phyloP scores from a whole-genome alignment of 345 rosid species.

The Populus nigra region DNA sequence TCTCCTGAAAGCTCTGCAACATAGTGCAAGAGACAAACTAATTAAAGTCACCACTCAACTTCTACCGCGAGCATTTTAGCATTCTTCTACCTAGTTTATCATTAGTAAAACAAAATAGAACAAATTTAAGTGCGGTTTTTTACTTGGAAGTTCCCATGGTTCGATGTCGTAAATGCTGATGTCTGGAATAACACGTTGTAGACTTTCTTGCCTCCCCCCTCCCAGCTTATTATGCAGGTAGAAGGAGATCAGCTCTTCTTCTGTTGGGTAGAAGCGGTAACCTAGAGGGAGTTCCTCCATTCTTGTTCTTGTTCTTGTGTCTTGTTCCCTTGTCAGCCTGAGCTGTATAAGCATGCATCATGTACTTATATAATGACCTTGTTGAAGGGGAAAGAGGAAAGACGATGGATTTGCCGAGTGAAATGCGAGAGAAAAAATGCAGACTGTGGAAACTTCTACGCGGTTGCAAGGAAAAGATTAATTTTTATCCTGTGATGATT shows the following conservation, averaged over 20 bases:
- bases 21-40: conserved; percentile 2
- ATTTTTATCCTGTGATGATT: neutral
- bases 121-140: neutral
- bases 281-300: conserved; percentile 47
- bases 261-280: conserved; percentile 86
- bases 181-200: conserved; percentile 63
- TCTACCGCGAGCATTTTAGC: neutral
- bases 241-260: conserved; percentile 80
- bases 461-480: conserved; percentile 32
- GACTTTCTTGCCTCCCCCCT: conserved; percentile 42
- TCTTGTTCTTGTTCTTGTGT: neutral
- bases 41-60: neutral
- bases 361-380: conserved; percentile 7
- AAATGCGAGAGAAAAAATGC: conserved; percentile 37
- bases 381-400: neutral
- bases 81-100: neutral
- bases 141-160: conserved; percentile 82
- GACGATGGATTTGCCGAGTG: conserved; percentile 49
- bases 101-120: neutral
- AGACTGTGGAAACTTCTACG: conserved; percentile 38
- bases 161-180: conserved; percentile 53
- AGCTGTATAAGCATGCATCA: neutral
- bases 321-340: neutral
- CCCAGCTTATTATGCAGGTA: conserved; percentile 68
- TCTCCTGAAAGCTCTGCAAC: conserved; percentile 65